Base-by-base conservation (phyloP, 768 basidiomycete genomes). In the Melanogaster broomeanus region DNA sequence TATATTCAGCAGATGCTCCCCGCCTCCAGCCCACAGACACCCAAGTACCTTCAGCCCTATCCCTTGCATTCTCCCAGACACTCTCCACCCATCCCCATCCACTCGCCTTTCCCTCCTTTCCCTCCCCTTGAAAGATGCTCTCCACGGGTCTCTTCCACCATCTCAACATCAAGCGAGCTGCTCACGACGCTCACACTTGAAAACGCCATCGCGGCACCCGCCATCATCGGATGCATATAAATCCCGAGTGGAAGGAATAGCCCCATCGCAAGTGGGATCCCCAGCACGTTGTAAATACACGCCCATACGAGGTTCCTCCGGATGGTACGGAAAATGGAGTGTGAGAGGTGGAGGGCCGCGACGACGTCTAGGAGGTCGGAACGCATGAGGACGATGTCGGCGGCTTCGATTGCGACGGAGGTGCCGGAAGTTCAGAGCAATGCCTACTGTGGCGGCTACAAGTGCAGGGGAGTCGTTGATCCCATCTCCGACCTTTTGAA, bases 381-480 rank as follows among this genome's bases (percentile, higher is more conserved):
- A 46, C 92, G 89, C 91, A 98, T 98, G 52, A 99, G 85, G 16
- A 99, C 95, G 51, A 98, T 87, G 70, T 98, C 97, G 13, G 97
- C 97, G 0, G 97, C 97, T 75, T 98, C 97, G 45, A 99, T 88
- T 10, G 97, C 97, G 39, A 99, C 93, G 6, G 93, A 96, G 16
- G 97, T 95, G 28, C 97, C 97, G 3, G 93, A n/a, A 90, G 11
- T 92, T 95, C 6, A 99, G 83, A 1, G 97, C 97, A 53, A 99
- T 95, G 37, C 97, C 97, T 21, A 99, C 91, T 1, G 93, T 92
- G 1, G 96, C 92, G 4, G 93, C 94, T 15, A 94, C 95, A 2
- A 99, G 85, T 12, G 96, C 97, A 2, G 95, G 96, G 3, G 96
- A 98, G 67, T 99, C 97, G 68, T 99, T 98, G 74, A 98, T 97